Evolutionary conservation across 1,284 basidiomycete genomes (phyloP).

Genomic region (Coniferiporia sulphurascens): DNA sequence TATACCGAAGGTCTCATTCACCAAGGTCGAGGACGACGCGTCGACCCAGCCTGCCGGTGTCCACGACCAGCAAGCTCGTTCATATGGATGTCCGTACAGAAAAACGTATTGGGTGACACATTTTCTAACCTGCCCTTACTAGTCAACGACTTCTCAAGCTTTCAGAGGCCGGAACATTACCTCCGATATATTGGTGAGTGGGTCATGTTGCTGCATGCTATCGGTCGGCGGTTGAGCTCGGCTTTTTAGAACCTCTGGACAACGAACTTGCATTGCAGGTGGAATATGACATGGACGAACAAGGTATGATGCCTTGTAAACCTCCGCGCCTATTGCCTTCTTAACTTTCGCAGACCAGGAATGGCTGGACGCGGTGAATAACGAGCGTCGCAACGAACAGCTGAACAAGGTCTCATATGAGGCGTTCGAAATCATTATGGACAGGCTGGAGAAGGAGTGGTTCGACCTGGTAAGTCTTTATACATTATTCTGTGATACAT

Average conservation of each 20-base stretch:
- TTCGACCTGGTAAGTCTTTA: slow-evolving; percentile 75
- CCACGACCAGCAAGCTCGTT: slow-evolving; percentile 46
- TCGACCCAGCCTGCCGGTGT: slow-evolving; percentile 51
- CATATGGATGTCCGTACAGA: slow-evolving; percentile 52
- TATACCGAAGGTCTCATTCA: slow-evolving; percentile 59
- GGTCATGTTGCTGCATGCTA: neutral
- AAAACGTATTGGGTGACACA: neutral
- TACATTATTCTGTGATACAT: slow-evolving; percentile 6
- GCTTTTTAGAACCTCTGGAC: slow-evolving; percentile 78
- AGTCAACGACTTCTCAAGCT: slow-evolving; percentile 82
- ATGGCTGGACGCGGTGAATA: slow-evolving; percentile 89
- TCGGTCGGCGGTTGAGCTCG: neutral
- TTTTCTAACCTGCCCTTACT: slow-evolving; percentile 7
- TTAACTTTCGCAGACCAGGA: slow-evolving; percentile 68
- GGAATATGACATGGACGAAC: slow-evolving; percentile 99
- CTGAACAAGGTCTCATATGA: slow-evolving; percentile 77
- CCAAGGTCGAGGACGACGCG: slow-evolving; percentile 53
- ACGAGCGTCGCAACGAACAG: slow-evolving; percentile 77
- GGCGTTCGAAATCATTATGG: slow-evolving; percentile 94
- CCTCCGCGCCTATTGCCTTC: slow-evolving; percentile 2
- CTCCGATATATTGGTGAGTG: slow-evolving; percentile 82
- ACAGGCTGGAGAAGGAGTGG: slow-evolving; percentile 98
- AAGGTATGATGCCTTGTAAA: slow-evolving; percentile 50
- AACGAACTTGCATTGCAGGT: slow-evolving; percentile 89
- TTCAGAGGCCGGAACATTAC: slow-evolving; percentile 78